A percentile compares a stretch with the other conserved stretches of the same genome.
phyloP scores from a whole-genome alignment of 192 early-diverging fungal species.

The Backusella psychrophila region DNA sequence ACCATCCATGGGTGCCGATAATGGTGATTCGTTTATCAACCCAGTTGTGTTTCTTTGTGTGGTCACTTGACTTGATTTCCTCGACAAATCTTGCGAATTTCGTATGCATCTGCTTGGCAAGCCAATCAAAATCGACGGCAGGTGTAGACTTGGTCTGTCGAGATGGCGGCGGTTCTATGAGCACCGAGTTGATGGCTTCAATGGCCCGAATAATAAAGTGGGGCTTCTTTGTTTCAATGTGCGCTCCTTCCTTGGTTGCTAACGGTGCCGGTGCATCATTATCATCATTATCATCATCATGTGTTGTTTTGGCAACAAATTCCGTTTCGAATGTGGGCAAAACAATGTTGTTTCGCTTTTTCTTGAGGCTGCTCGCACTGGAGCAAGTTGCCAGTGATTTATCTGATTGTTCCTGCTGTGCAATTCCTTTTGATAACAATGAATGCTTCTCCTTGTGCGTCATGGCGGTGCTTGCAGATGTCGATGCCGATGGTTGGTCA shows the following conservation, averaged over 20 bases:
- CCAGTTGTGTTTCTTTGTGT: background rate
- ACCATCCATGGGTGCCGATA: slow-evolving; percentile 90
- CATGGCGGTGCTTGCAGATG: background rate
- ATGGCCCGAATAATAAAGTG: background rate
- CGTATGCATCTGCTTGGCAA: background rate
- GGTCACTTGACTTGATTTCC: slow-evolving; percentile 6
- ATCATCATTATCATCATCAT: background rate
- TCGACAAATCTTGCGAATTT: slow-evolving; percentile 5
- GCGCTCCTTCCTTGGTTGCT: background rate
- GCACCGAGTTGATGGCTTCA: background rate
- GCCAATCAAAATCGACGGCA: background rate
- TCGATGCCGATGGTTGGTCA: background rate
- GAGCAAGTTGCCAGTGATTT: background rate
- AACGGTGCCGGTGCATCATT: too few relatives aligned
- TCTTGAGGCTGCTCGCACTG: background rate
- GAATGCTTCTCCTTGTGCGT: background rate
- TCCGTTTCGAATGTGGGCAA: slow-evolving; percentile 31
- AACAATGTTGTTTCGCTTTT: slow-evolving; percentile 24
- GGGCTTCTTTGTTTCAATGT: background rate
- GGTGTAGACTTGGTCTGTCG: background rate
- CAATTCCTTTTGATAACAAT: background rate
- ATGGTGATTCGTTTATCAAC: slow-evolving; percentile 64
- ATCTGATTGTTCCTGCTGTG: background rate
- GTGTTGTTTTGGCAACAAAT: slow-evolving; percentile 3
- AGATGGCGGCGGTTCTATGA: background rate